Evolutionary conservation across 1,284 basidiomycete genomes (phyloP), one percentile per base, ranked within the genome.

Genomic region (Irpex sp.): DNA sequence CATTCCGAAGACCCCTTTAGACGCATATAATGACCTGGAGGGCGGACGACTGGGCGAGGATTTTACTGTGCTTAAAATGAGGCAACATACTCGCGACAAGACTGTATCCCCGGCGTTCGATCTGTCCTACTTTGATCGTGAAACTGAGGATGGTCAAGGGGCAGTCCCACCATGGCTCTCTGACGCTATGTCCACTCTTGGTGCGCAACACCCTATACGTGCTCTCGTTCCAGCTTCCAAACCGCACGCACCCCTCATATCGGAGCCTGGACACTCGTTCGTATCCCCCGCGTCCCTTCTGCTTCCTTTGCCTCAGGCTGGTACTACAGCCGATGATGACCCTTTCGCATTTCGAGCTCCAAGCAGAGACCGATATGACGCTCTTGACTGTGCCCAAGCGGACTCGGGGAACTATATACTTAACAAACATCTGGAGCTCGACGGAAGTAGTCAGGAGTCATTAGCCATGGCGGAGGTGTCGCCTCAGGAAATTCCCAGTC

Each of bases 161-260:
- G 37, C 50, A 61, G 71, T 83, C 55, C 83, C 83, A 3, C 61
- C 69, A 51, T 85, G 84, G 84, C 77, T 86, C 13, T 72, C 73
- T 31, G 64, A 70, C 56, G 80, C 83, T 4, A 76, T 85, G 47
- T 74, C 72, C 13, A 72, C 70, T 17, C 70, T 85, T 31, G 74
- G 78, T 57, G 60, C 71, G 1, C 66, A 69, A 8, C 79, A 85
- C 68, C 83, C 83, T 37, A 73, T 85, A 11, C 78, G 81, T 56
- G 69, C 70, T 26, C 72, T 84, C 43, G 66, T 83, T 59, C 75
- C 69, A 39, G 37, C 35, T 5, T 19, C 37, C 5, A 13, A 17
- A 0, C 58, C 65, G 53, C 63, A 64, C 58, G 64, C 63, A 53
- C 57, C 64, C 53, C 58, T 58, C 5, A 57, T 55, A 4, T 21